Conservation (phyloP, 2,329 filamentous ascomycete species). For the Fusarium sp. region DNA sequence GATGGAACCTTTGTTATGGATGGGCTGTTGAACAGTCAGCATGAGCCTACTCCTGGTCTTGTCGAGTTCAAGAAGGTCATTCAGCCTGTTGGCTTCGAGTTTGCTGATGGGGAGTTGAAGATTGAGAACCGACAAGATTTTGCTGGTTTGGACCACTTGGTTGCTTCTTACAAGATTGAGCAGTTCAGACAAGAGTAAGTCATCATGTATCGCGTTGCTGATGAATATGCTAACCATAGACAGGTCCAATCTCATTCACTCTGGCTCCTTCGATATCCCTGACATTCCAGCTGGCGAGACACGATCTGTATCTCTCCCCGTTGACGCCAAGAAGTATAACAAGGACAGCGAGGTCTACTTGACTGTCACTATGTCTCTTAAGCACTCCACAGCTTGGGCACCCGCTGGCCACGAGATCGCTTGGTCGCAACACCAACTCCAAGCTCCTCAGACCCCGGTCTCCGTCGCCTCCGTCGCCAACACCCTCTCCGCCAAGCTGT, state of each 20-base stretch:
- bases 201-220: accelerated
- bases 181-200: constrained; percentile 56
- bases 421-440: constrained; percentile 62
- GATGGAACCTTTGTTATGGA: constrained; percentile 73
- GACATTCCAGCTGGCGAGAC: constrained; percentile 54
- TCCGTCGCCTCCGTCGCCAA: background rate
- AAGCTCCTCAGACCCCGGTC: background rate
- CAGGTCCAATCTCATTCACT: constrained; percentile 44
- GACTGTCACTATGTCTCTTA: constrained; percentile 58
- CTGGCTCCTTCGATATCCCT: constrained; percentile 57
- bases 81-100: constrained; percentile 61
- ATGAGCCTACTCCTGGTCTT: constrained; percentile 67
- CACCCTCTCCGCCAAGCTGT: constrained; percentile 38
- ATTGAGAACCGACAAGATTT: constrained; percentile 65
- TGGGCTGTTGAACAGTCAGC: constrained; percentile 64
- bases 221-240: background rate
- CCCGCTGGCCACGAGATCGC: constrained; percentile 65
- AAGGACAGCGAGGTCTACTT: constrained; percentile 57
- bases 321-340: constrained; percentile 44
- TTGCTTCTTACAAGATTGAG: constrained; percentile 58
- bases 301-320: constrained; percentile 50
- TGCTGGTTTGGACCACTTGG: constrained; percentile 56
- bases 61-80: constrained; percentile 68
- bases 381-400: constrained; percentile 62
- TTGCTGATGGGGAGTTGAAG: constrained; percentile 52